phyloP scores from a whole-genome alignment of 306 rosid species.

The Sechiopsis laciniata region DNA sequence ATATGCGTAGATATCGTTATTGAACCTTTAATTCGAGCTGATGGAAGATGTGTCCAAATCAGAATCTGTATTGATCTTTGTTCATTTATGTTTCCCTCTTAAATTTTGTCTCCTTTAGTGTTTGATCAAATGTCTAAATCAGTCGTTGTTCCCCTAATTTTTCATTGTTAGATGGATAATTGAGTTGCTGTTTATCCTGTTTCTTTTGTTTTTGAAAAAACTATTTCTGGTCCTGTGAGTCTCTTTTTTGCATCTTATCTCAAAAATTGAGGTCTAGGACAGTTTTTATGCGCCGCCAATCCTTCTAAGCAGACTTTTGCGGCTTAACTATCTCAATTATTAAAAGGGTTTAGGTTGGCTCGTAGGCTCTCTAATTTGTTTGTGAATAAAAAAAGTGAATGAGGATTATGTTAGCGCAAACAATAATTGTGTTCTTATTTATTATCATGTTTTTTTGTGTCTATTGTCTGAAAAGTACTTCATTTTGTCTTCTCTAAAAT shows the following conservation, averaged over 20 bases:
- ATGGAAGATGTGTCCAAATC: slow-evolving; percentile 21
- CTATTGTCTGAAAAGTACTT: too few species aligned
- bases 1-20: neutral
- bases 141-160: slow-evolving; percentile 11
- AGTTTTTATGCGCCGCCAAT: neutral
- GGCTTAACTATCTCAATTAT: neutral
- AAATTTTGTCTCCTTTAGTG: slow-evolving; percentile 21
- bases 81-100: neutral
- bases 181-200: neutral
- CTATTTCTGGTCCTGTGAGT: neutral
- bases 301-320: neutral
- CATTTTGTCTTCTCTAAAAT: too few species aligned
- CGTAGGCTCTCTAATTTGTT: neutral
- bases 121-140: slow-evolving; percentile 30
- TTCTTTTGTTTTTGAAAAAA: neutral
- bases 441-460: too few species aligned
- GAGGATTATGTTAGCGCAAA: too few species aligned
- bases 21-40: neutral
- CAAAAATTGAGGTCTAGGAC: neutral
- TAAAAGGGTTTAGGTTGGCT: neutral
- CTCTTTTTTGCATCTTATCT: neutral
- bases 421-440: too few species aligned
- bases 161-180: neutral
- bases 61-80: neutral
- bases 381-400: too few species aligned